These are phyloP conservation scores for Corylus avellana DNA, from an alignment of 306 rosid genomes.

Conservation along the genomic window DNA sequence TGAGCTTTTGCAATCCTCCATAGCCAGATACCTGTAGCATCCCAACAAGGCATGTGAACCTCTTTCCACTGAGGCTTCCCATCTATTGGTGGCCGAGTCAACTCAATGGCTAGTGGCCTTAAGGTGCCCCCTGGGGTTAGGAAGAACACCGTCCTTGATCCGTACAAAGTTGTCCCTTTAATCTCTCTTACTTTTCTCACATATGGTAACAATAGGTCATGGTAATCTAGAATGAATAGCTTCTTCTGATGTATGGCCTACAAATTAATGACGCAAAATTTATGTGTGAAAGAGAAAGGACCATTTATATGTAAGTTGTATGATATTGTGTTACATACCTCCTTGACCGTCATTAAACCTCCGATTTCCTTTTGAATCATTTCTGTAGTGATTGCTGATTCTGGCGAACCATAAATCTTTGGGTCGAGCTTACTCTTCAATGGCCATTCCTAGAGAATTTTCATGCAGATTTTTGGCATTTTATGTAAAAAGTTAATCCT, in stretches of 20 bases:
- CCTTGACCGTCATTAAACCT: slow-evolving; percentile 46
- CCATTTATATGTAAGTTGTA: background rate
- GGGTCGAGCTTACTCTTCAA: slow-evolving; percentile 80
- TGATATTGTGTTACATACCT: slow-evolving; percentile 39
- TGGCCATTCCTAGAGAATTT: slow-evolving; percentile 79
- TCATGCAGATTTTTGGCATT: background rate
- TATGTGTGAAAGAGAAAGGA: background rate
- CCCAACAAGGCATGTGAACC: slow-evolving; percentile 53
- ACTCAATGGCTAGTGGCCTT: slow-evolving; percentile 72
- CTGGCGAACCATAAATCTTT: slow-evolving; percentile 58
- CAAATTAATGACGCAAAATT: background rate
- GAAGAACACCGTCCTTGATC: slow-evolving; percentile 77
- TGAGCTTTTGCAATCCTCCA: slow-evolving; percentile 93
- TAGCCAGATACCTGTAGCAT: slow-evolving; percentile 75
- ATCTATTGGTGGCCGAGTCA: slow-evolving; percentile 65
- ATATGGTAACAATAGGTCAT: slow-evolving; percentile 64
- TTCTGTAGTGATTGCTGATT: slow-evolving; percentile 66
- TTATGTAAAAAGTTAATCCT: too few relatives aligned
- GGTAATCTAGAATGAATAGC: slow-evolving; percentile 78
- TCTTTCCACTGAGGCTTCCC: slow-evolving; percentile 73
- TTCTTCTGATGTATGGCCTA: slow-evolving; percentile 68
- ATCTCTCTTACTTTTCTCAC: slow-evolving; percentile 59
- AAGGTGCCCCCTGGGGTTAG: slow-evolving; percentile 47
- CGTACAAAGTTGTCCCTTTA: slow-evolving; percentile 71
- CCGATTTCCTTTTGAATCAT: slow-evolving; percentile 52